phyloP scores from a whole-genome alignment of 805 yeast genomes.

The Metahyphopichia silvanorum region DNA sequence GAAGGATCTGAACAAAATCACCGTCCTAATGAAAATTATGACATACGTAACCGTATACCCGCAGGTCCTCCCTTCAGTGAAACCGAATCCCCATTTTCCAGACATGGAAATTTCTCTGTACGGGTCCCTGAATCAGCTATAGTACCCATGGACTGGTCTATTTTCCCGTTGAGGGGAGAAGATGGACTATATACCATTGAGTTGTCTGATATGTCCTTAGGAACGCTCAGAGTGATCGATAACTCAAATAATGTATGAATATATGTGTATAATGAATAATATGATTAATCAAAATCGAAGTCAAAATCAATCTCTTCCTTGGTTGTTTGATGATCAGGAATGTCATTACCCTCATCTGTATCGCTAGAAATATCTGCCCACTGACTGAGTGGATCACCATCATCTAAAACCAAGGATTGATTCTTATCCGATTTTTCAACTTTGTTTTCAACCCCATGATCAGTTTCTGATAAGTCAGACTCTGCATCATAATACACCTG shows the following conservation, averaged over 20 bases:
- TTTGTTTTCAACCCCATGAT: neutral
- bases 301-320: conserved; percentile 18
- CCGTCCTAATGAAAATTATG: neutral
- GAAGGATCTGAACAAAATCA: conserved; percentile 3
- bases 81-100: conserved; percentile 5
- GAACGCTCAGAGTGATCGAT: neutral
- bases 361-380: too few species aligned
- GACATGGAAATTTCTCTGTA: too few species aligned
- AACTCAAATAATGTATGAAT: neutral
- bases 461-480: too few species aligned
- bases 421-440: neutral
- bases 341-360: neutral
- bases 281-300: conserved; percentile 20
- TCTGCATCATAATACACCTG: too few species aligned
- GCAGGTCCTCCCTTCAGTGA: conserved; percentile 7
- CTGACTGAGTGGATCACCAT: too few species aligned
- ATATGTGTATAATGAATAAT: conserved; percentile 1
- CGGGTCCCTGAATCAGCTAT: conserved; percentile 15
- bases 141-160: conserved; percentile 28
- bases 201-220: too few species aligned
- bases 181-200: too few species aligned
- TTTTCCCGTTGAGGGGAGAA: conserved; percentile 26
- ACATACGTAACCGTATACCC: conserved; percentile 1
- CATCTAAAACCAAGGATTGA: too few species aligned
- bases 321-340: conserved; percentile 1